A percentile compares a stretch with the other conserved stretches of the same genome.
phyloP scores from a whole-genome alignment of 345 rosid species.

The Salix suchowensis region DNA sequence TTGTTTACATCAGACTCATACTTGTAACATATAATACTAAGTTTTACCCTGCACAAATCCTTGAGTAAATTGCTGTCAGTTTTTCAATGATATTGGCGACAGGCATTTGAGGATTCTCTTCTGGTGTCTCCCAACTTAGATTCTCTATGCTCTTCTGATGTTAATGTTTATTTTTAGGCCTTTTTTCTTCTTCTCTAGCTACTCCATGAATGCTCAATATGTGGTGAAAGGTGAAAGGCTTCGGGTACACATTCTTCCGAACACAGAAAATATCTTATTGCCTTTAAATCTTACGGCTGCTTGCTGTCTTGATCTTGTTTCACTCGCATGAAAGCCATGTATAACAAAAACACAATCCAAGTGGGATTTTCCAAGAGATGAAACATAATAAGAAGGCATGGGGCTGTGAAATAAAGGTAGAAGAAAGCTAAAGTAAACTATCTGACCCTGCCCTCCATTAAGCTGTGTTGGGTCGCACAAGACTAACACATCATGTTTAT shows the following conservation, averaged over 20 bases:
- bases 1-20: neutral
- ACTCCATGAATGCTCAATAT: neutral
- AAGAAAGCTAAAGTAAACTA: neutral
- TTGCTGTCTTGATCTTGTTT: neutral
- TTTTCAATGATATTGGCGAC: neutral
- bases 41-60: neutral
- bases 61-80: neutral
- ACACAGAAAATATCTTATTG: conserved; percentile 1
- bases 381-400: conserved; percentile 10
- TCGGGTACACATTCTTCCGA: conserved; percentile 15
- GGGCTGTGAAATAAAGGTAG: neutral
- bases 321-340: conserved; percentile 23
- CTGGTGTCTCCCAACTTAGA: neutral
- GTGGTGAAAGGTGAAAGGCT: conserved; percentile 11
- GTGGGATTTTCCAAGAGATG: conserved; percentile 14
- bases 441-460: conserved; percentile 19
- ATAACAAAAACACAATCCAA: conserved; percentile 5
- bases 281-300: neutral
- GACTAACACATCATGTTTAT: conserved; percentile 7
- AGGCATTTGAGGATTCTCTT: neutral
- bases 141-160: neutral
- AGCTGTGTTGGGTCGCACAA: conserved; percentile 10
- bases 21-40: neutral
- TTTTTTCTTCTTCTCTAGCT: neutral
- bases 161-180: neutral